Percentiles rank a stretch among this genome's conserved stretches.
Conservation (phyloP, 2,329 filamentous ascomycete genomes). For the Exophiala xenobiotica region DNA sequence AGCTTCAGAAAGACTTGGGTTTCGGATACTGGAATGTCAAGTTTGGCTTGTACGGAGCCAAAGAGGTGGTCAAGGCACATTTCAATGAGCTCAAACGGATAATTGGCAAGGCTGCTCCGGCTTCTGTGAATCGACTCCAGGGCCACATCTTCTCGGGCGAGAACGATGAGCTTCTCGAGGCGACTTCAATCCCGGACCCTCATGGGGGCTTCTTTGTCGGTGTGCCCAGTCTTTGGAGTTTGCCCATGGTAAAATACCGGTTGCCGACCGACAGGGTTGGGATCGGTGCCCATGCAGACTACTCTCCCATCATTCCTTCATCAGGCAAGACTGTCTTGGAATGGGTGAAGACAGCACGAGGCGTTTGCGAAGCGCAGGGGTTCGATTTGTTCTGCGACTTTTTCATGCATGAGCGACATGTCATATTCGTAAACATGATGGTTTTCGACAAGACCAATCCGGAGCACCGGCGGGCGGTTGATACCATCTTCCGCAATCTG, state of each 20-base stretch:
- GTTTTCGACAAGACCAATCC: slow-evolving; percentile 23
- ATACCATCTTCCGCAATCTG: slow-evolving; percentile 18
- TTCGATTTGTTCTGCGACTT: slow-evolving; percentile 27
- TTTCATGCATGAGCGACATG: slow-evolving; percentile 26
- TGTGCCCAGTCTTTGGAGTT: slow-evolving; percentile 22
- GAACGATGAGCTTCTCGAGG: slow-evolving; percentile 20
- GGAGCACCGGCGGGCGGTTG: slow-evolving; percentile 15
- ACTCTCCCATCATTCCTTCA: slow-evolving; percentile 25
- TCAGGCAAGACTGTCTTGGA: slow-evolving; percentile 17
- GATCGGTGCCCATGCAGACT: slow-evolving; percentile 24
- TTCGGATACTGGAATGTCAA: slow-evolving; percentile 26
- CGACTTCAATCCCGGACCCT: slow-evolving; percentile 17
- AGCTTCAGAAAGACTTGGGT: slow-evolving; percentile 18
- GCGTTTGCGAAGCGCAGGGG: slow-evolving; percentile 16
- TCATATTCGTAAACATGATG: slow-evolving; percentile 27
- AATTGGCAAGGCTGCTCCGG: slow-evolving; percentile 14
- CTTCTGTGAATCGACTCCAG: slow-evolving; percentile 11
- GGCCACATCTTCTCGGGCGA: slow-evolving; percentile 22
- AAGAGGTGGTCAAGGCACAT: slow-evolving; percentile 20
- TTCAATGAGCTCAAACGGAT: slow-evolving; percentile 23
- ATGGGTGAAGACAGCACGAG: slow-evolving; percentile 17
- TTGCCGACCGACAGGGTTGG: slow-evolving; percentile 17
- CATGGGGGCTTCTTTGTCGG: slow-evolving; percentile 25
- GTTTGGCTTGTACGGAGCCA: slow-evolving; percentile 22
- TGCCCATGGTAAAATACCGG: slow-evolving; percentile 23